Evolutionary conservation across 139 green algal species (phyloP), one percentile per base, ranked within the genome.

Genomic region (Micractinium conductrix): DNA sequence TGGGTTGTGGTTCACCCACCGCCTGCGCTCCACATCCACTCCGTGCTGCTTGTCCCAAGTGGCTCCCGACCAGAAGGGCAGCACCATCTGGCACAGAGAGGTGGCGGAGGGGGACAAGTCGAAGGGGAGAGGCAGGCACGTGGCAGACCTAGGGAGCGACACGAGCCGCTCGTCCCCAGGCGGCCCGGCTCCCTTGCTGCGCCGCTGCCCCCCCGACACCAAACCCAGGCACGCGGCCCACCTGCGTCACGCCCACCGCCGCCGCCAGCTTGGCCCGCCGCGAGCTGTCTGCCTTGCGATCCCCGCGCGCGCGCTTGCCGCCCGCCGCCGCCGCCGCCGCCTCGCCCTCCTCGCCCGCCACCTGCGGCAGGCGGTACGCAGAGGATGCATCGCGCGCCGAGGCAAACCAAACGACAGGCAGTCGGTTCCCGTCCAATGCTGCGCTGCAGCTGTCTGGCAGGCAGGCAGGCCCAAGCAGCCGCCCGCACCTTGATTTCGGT

Each of bases 401-500:
- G n/a, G n/a, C n/a, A n/a, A n/a, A n/a, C n/a, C n/a, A n/a, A n/a
- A n/a, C n/a, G n/a, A n/a, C n/a, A n/a, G n/a, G n/a, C n/a, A n/a
- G n/a, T n/a, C n/a, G n/a, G n/a, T n/a, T n/a, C n/a, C n/a, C n/a
- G n/a, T n/a, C n/a, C n/a, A n/a, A 58, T 10, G 48, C 48, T 58
- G 12, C 48, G 14, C 48, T 58, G 12, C 48, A 58, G 12, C 48
- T 22, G 48, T 58, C 48, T 58, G 48, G 14, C 48, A 14, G 14
- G 48, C n/a, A n/a, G n/a, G n/a, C n/a, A n/a, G n/a, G n/a, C n/a
- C n/a, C n/a, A n/a, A n/a, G n/a, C n/a, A n/a, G n/a, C n/a, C n/a
- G n/a, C n/a, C n/a, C n/a, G n/a, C 70, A 78, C 70, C 70, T 86
- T 65, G 79, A 98, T 94, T 79, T 98, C 92, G 9, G 87, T 67